Percentiles rank a stretch among this genome's conserved stretches.
These are phyloP conservation scores for Fraxinus pennsylvanica DNA, from an alignment of 257 asterid genomes.

Conservation along the genomic window DNA sequence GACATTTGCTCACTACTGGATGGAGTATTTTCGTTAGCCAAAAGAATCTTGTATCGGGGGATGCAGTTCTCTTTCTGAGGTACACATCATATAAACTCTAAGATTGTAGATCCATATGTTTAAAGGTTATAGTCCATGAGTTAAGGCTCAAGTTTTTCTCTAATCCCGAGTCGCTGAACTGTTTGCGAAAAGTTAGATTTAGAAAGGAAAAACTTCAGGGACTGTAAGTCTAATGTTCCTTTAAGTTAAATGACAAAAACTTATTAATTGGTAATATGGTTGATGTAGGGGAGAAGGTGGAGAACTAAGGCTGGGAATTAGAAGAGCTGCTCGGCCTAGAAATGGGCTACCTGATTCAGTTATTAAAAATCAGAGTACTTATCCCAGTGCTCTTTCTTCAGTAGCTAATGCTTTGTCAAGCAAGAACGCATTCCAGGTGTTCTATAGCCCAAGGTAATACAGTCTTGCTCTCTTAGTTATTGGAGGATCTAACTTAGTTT, in stretches of 20 bases:
- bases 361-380: constrained; percentile 70
- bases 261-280: neutral
- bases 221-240: neutral
- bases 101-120: constrained; percentile 15
- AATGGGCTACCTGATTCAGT: constrained; percentile 84
- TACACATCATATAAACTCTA: constrained; percentile 21
- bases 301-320: constrained; percentile 79
- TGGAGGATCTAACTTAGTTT: constrained; percentile 9
- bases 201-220: neutral
- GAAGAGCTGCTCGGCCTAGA: constrained; percentile 93
- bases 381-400: constrained; percentile 67
- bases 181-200: neutral
- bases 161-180: neutral
- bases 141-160: constrained; percentile 2
- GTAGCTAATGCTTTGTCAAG: constrained; percentile 69
- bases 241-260: neutral
- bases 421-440: constrained; percentile 59
- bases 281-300: constrained; percentile 81
- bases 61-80: constrained; percentile 96
- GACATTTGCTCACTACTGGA: constrained; percentile 97
- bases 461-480: constrained; percentile 15
- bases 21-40: constrained; percentile 97
- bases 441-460: constrained; percentile 82
- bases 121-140: neutral
- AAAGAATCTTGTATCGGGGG: constrained; percentile 84